Evolutionary conservation across 208 protist species (phyloP).

Genomic region (Trypanosoma scelopori): DNA sequence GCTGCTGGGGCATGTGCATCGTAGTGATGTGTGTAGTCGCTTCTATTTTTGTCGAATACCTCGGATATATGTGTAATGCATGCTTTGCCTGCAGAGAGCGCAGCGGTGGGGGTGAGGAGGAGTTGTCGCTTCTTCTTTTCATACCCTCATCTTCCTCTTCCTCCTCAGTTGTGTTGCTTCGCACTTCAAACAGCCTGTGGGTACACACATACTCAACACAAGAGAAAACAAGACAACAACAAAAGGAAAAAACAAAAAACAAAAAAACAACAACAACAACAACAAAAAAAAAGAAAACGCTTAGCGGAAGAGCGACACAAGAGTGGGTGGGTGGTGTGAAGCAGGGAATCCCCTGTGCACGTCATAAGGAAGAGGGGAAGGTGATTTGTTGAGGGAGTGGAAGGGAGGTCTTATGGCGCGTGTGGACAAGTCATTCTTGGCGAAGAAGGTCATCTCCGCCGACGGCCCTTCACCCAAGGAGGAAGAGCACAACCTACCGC

Average conservation of each 20-base stretch:
- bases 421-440: constrained; percentile 64
- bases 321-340: too few species aligned
- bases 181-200: too few species aligned
- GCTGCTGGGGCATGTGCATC: not conserved
- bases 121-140: constrained; percentile 14
- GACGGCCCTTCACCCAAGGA: constrained; percentile 80
- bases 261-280: too few species aligned
- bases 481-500: constrained; percentile 62
- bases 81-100: not conserved
- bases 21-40: not conserved
- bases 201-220: too few species aligned
- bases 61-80: not conserved
- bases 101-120: too few species aligned
- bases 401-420: constrained; percentile 16
- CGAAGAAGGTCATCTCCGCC: constrained; percentile 73
- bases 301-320: too few species aligned
- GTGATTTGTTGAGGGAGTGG: not conserved
- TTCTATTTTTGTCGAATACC: not conserved
- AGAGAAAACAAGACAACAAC: too few species aligned
- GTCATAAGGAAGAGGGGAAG: not conserved
- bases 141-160: not conserved
- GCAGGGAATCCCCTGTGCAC: not conserved
- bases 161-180: too few species aligned
- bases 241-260: too few species aligned
- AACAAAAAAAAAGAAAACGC: not conserved